phyloP scores from a whole-genome alignment of 306 rosid species.

The Quercus bicolor region DNA sequence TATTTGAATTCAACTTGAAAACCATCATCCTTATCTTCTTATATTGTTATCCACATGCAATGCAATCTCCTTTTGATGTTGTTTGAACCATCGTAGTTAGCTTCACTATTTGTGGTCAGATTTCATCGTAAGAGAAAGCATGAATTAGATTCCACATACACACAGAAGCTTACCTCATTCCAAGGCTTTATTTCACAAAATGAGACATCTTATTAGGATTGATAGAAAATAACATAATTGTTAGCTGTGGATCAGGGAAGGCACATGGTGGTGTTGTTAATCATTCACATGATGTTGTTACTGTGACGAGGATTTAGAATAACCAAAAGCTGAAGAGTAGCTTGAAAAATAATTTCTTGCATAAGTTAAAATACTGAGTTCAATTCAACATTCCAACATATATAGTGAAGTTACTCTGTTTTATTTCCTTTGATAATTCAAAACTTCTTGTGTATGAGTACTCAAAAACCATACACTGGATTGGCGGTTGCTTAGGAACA shows the following conservation, averaged over 20 bases:
- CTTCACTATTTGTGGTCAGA: constrained; percentile 10
- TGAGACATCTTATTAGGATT: constrained; percentile 46
- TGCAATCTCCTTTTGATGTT: too few species aligned
- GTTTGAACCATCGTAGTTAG: too few species aligned
- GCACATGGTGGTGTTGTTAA: constrained; percentile 52
- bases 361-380: constrained; percentile 62
- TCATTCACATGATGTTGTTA: constrained; percentile 42
- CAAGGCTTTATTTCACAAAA: constrained; percentile 62
- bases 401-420: constrained; percentile 61
- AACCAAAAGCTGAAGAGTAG: constrained; percentile 45
- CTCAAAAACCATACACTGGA: constrained; percentile 68
- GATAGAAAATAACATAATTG: constrained; percentile 43
- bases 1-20: too few species aligned
- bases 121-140: constrained; percentile 28
- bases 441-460: constrained; percentile 80
- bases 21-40: too few species aligned
- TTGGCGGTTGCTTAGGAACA: constrained; percentile 49
- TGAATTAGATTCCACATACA: constrained; percentile 11
- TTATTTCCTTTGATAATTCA: constrained; percentile 48
- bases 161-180: constrained; percentile 68
- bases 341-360: constrained; percentile 67
- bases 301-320: constrained; percentile 61
- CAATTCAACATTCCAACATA: constrained; percentile 74
- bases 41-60: too few species aligned
- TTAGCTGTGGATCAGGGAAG: constrained; percentile 36